These are phyloP conservation scores for Claviceps sp. DNA, from an alignment of 2,329 filamentous ascomycete species.

Conservation along the genomic window DNA sequence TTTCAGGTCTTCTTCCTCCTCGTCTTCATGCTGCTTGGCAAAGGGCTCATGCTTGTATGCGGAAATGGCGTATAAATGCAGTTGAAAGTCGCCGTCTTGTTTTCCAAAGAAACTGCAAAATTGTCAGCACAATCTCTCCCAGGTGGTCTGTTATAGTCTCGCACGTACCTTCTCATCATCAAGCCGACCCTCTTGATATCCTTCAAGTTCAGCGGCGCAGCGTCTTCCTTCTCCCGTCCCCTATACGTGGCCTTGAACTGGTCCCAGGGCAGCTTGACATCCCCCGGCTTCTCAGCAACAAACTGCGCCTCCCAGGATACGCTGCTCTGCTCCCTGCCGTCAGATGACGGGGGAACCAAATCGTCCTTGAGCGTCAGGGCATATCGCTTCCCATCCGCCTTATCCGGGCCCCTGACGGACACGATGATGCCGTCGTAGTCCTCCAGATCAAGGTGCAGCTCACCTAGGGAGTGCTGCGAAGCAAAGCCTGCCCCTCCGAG, in stretches of 20 bases:
- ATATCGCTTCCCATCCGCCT: conserved; percentile 53
- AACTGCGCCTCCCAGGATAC: conserved; percentile 68
- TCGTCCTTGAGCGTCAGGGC: conserved; percentile 65
- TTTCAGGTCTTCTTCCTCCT: conserved; percentile 11
- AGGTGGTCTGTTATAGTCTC: too few species aligned
- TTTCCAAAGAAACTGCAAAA: conserved; percentile 55
- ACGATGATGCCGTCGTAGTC: conserved; percentile 48
- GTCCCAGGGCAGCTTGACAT: conserved; percentile 47
- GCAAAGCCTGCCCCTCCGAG: conserved; percentile 75
- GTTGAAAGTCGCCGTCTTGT: conserved; percentile 53
- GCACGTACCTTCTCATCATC: conserved; percentile 65
- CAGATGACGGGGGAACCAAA: conserved; percentile 40
- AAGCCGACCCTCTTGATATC: conserved; percentile 55
- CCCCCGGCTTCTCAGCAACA: conserved; percentile 15
- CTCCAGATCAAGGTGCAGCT: conserved; percentile 49
- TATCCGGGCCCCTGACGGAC: conserved; percentile 21
- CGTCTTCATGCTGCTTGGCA: background rate
- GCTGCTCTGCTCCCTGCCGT: conserved; percentile 58
- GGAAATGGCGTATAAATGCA: conserved; percentile 18
- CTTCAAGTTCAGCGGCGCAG: conserved; percentile 42
- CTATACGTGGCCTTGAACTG: conserved; percentile 61
- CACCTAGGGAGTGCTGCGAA: conserved; percentile 55
- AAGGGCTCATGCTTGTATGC: conserved; percentile 11
- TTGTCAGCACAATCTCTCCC: too few species aligned
- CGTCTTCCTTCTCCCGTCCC: conserved; percentile 50